Conservation (phyloP, 2,329 filamentous ascomycete species). For the Aureobasidium sp. region DNA sequence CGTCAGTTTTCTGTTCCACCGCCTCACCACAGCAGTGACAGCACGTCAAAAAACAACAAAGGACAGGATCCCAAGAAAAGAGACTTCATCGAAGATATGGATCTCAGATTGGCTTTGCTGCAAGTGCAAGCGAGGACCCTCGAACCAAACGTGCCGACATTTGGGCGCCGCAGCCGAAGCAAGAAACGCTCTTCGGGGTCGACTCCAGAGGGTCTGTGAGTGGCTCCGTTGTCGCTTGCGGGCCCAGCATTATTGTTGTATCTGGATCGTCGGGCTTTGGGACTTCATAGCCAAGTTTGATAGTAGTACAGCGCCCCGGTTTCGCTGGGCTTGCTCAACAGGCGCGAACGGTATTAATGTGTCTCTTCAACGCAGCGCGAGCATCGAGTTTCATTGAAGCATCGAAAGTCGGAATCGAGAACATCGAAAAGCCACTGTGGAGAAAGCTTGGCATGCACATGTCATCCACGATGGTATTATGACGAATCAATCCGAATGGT, state of each 20-base stretch:
- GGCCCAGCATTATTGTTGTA: too few species aligned
- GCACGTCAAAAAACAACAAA: background rate
- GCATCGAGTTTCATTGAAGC: background rate
- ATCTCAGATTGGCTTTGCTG: background rate
- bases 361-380: background rate
- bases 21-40: background rate
- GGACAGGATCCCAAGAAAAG: background rate
- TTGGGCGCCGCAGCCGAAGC: background rate
- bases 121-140: too few species aligned
- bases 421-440: background rate
- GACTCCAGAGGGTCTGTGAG: too few species aligned
- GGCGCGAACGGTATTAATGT: background rate
- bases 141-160: too few species aligned
- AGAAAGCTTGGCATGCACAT: conserved; percentile 1
- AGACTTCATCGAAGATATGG: background rate
- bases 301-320: too few species aligned
- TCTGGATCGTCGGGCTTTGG: too few species aligned
- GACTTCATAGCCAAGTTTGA: too few species aligned
- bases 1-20: too few species aligned
- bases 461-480: background rate
- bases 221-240: too few species aligned
- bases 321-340: background rate
- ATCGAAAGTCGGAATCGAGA: background rate
- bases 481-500: background rate
- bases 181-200: background rate